phyloP scores from a whole-genome alignment of 2,329 filamentous ascomycete species.

The Fusarium setosum region DNA sequence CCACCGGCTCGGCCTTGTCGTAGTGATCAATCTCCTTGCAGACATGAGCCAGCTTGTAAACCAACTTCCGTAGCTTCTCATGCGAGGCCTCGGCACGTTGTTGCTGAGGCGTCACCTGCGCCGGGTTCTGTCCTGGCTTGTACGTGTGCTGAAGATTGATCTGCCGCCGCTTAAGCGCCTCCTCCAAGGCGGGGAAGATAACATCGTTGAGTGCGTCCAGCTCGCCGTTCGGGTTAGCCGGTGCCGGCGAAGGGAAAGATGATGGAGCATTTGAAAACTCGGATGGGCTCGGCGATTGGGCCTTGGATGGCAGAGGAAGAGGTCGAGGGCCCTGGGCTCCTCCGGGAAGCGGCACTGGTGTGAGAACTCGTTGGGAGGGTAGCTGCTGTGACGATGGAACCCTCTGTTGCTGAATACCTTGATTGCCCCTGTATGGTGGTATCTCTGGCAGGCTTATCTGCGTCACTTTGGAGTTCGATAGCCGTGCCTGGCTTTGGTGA shows the following conservation, averaged over 20 bases:
- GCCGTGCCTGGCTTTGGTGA: conserved; percentile 48
- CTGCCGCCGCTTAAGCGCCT: conserved; percentile 85
- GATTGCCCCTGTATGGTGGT: conserved; percentile 62
- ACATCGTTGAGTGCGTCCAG: conserved; percentile 91
- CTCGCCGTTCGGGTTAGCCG: conserved; percentile 71
- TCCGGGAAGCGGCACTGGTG: conserved; percentile 18
- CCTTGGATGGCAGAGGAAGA: conserved; percentile 45
- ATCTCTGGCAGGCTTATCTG: conserved; percentile 65
- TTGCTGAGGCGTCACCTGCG: conserved; percentile 68
- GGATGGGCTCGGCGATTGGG: conserved; percentile 45
- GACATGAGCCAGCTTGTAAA: conserved; percentile 83
- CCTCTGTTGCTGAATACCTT: conserved; percentile 45
- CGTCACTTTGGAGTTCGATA: conserved; percentile 52
- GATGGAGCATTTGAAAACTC: conserved; percentile 53
- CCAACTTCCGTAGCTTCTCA: conserved; percentile 83
- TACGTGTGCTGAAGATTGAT: conserved; percentile 67
- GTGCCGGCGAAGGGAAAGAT: conserved; percentile 67
- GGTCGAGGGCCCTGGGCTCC: conserved; percentile 38
- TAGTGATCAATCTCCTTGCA: conserved; percentile 92
- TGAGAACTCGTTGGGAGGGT: conserved; percentile 35
- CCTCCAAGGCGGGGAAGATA: conserved; percentile 91
- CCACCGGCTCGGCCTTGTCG: conserved; percentile 87
- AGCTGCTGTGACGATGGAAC: conserved; percentile 44
- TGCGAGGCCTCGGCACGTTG: conserved; percentile 79
- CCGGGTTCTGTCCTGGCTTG: conserved; percentile 51